Percentiles rank a stretch among this genome's conserved stretches.
These are phyloP conservation scores for Asterophora lycoperdoides DNA, from an alignment of 768 basidiomycete species.

Conservation along the genomic window DNA sequence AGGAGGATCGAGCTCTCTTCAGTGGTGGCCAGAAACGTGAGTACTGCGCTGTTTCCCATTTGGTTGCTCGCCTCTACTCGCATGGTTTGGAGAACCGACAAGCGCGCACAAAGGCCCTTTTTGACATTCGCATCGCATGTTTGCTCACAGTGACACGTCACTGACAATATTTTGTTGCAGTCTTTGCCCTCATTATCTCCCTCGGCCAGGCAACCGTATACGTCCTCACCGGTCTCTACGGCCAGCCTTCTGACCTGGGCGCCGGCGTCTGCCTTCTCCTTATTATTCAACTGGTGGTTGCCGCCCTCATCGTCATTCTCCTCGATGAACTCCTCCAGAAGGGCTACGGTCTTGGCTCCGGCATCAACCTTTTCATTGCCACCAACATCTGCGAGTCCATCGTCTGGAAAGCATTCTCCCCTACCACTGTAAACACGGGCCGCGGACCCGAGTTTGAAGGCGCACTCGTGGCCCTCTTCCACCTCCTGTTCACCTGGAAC, in stretches of 20 bases:
- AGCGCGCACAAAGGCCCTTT: no score
- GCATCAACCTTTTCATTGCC: slow-evolving; percentile 98
- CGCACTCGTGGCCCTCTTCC: slow-evolving; percentile 94
- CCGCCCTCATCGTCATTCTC: slow-evolving; percentile 94
- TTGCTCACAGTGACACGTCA: neutral
- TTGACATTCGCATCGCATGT: no score
- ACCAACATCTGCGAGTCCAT: slow-evolving; percentile 99
- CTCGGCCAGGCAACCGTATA: slow-evolving; percentile 97
- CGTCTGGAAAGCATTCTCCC: slow-evolving; percentile 99
- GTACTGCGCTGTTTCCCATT: slow-evolving; percentile 24
- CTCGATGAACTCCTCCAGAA: slow-evolving; percentile 99
- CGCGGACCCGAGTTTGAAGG: slow-evolving; percentile 98
- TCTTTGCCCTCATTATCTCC: slow-evolving; percentile 94
- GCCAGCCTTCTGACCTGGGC: slow-evolving; percentile 88
- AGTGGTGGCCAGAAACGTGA: slow-evolving; percentile 95
- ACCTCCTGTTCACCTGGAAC: slow-evolving; percentile 96
- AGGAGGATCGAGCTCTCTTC: slow-evolving; percentile 95
- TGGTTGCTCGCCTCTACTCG: no score
- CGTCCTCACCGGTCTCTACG: slow-evolving; percentile 95
- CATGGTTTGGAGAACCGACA: no score
- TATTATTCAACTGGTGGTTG: slow-evolving; percentile 92
- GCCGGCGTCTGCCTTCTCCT: slow-evolving; percentile 96
- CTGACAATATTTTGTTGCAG: slow-evolving; percentile 37
- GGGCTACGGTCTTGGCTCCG: slow-evolving; percentile 97
- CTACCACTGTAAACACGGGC: slow-evolving; percentile 96